Base-by-base conservation (phyloP, 495 filamentous ascomycete genomes). In the Haplographium delicatum region DNA sequence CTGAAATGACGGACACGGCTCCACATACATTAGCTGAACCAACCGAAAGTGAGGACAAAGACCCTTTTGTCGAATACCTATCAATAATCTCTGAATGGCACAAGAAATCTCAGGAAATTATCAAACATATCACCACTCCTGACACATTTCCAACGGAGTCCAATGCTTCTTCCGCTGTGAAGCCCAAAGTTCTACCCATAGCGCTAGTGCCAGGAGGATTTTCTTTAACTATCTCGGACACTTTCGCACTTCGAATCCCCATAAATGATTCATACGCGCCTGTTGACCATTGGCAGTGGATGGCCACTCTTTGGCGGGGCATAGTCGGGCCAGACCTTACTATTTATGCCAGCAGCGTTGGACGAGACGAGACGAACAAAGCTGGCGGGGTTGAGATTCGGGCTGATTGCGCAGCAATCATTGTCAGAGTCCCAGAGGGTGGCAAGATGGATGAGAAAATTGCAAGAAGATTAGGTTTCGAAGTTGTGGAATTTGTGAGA, bases 231-330 rank as follows among this genome's bases (percentile, higher is more conserved):
- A 79, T 80, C 1, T 83, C 85, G 5, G 87, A 96, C 60, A 66
- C 73, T 26, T 91, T 84, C 57, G 84, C 90, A 0, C 78, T 74
- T 43, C 68, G 73, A 13, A 79, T 91, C 9, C 85, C 85, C 6
- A 86, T 95, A 41, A 68, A 72, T 9, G 91, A 96, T 56, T 72
- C 79, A 2, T 95, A 95, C 62, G 77, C 78, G 1, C 83, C 88
- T 0, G 71, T 88, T 24, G 89, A 98, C 60, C 93, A 98, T 63
- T 98, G 93, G 93, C 89, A 96, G 67, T 96, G 93, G 93, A 88
- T 91, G 73, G 93, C 91, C 23, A 93, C 87, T 43, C 75, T 96
- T 2, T 98, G 91, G 91, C 83, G 91, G 1, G 86, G 87, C 1
- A 86, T 88, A 44, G 77, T 91, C 0, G 90, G 88, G 0, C 80